Percentiles rank a stretch among this genome's conserved stretches.
Conservation (phyloP, 176 grass and related monocot species). For the Chloris gayana region DNA sequence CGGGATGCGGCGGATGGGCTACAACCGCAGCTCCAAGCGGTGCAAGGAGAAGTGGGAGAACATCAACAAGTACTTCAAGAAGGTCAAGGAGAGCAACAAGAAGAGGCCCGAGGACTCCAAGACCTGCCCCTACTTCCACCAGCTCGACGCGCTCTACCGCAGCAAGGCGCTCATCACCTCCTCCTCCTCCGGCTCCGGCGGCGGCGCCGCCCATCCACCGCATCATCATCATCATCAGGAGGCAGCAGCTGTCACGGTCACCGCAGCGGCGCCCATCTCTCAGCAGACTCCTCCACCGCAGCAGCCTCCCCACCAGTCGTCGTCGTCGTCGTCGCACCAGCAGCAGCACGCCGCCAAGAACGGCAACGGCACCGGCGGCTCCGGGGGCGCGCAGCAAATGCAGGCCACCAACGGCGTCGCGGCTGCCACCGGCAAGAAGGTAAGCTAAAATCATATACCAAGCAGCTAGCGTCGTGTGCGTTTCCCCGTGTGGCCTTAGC, state of each 20-base stretch:
- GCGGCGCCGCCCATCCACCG: no score
- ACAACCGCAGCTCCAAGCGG: conserved; percentile 80
- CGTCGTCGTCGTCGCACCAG: no score
- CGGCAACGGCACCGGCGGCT: conserved; percentile 11
- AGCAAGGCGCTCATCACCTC: conserved; percentile 41
- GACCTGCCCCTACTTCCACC: conserved; percentile 98
- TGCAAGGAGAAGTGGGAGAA: conserved; percentile 99
- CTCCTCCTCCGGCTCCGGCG: conserved; percentile 10
- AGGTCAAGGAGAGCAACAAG: conserved; percentile 97
- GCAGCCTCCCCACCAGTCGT: no score
- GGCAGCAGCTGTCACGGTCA: background rate
- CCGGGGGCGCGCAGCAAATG: conserved; percentile 1
- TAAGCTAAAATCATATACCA: conserved; percentile 24
- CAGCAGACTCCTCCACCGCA: conserved; percentile 28
- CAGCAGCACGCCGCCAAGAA: conserved; percentile 41
- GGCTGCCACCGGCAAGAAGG: conserved; percentile 55
- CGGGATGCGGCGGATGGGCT: conserved; percentile 77
- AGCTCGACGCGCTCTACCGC: conserved; percentile 93
- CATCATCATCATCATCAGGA: conserved; percentile 11
- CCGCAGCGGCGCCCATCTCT: conserved; percentile 40
- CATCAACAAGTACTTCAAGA: conserved; percentile 99
- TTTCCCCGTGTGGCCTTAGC: background rate
- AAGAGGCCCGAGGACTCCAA: conserved; percentile 89
- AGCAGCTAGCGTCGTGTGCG: background rate
- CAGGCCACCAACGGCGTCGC: conserved; percentile 9